Evolutionary conservation across 495 filamentous ascomycete genomes (phyloP), one percentile per base, ranked within the genome.

Genomic region (Xeromyces bisporus): DNA sequence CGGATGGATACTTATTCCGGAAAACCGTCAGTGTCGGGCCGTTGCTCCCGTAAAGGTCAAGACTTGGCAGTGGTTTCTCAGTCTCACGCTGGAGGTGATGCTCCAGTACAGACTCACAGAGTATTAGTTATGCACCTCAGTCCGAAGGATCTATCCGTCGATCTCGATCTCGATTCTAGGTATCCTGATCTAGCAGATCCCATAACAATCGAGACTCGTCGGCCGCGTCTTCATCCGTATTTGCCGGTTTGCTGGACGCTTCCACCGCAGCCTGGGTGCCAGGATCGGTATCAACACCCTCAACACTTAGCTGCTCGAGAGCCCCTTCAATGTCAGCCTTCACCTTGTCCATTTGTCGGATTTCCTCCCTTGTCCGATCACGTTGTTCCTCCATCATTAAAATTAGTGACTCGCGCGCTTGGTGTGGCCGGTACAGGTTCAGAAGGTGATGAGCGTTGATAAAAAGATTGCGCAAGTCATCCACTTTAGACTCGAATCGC

Each of bases 361-460:
- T 85, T 55, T 96, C 86, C n/a, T 65, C 67, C 38, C 67, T 70
- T 34, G 71, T 75, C 37, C 58, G 64, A 38, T 78, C 72, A 20
- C 93, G 50, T 47, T 89, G 79, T 42, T 81, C 78, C 55, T 93
- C 83, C 85, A 97, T 89, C 66, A 89, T 71, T 45, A 75, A 49
- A 15, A 93, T 91, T 26, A 96, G 59, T 17, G 75, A 84, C 55
- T 96, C 91, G 23, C 89, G 61, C 15, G 86, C 85, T 52, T 97
- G 91, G 51, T 97, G 89, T 2, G 89, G 91, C 14, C 89, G 75
- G 51, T 94, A 96, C 35, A 89, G 75, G 50, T 97, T 97, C 29
- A 94, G 67, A 12, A 87, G 66, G 38, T 85, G 79, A 49, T 94
- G 82, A 32, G 85, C 77, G 53, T 96, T 93, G 43, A 83, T 71